Base-by-base conservation (phyloP, 202 grass and related monocot genomes). In the Bolboschoenoplectus hybrid region DNA sequence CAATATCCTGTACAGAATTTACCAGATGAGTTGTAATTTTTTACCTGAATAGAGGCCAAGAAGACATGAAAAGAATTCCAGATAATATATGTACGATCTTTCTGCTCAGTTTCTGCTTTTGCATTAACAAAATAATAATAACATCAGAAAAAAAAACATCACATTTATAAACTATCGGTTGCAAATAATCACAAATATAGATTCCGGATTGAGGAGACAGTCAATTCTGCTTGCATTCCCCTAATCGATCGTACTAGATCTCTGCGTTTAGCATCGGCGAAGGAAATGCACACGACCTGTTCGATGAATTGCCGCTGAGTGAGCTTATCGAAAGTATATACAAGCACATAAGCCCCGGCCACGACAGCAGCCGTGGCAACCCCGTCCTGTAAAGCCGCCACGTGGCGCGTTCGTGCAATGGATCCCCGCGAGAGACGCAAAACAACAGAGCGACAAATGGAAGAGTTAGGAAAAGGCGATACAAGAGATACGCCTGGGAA, bases 31-130 rank as follows among this genome's bases (percentile, higher is more conserved):
- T 8, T 56, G 14, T 2, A 79, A 79, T 64, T 0, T 5, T 58
- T 52, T 76, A 96, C 93, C 96, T 98, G 89, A 94, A 98, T 13
- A 98, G 67, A 56, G 93, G 91, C 96, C 96, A 98, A 20, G 90
- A 94, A 65, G 90, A 74, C 93, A 98, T 94, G 90, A 92, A 98
- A n/a, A 98, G 85, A 46, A 98, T 58, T 5, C 93, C 96, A 12
- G 93, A 96, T 7, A 98, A 89, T 45, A 98, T 90, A 67, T 98
- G 93, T 7, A 98, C 93, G 20, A 91, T 39, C 86, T 98, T 98
- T 83, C 96, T 96, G 87, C 96, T 98, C 87, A 98, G 83, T 39
- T 75, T 96, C 96, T 96, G 93, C 35, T 82, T 86, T 89, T 1
- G 26, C 10, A 66, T 53, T 11, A 63, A 49, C 7, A 47, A 67